Evolutionary conservation across 23 red algal genomes (phyloP).

Genomic region (Pyropia haitanensis): DNA sequence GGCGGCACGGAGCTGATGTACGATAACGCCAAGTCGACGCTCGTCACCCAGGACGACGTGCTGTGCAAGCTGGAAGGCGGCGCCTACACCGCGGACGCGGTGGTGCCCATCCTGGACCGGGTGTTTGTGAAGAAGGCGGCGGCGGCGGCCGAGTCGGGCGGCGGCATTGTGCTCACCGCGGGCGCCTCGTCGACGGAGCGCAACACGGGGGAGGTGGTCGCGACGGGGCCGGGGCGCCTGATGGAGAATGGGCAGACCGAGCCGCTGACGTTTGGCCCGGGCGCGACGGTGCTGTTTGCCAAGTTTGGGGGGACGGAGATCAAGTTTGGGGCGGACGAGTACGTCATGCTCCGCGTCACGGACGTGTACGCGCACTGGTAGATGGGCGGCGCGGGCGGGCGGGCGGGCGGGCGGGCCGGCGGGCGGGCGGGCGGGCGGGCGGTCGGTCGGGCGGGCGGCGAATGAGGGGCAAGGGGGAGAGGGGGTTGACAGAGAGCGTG

Average conservation of each 20-base stretch:
- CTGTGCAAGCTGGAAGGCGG: slow-evolving; percentile 74
- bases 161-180: slow-evolving; percentile 72
- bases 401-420: background rate
- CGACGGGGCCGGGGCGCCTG: slow-evolving; percentile 72
- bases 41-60: slow-evolving; percentile 90
- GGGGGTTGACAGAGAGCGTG: too few species aligned
- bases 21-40: slow-evolving; percentile 74
- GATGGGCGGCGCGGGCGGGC: background rate
- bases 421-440: too few species aligned
- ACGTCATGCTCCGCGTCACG: slow-evolving; percentile 69
- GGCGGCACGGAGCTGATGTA: slow-evolving; percentile 76
- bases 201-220: slow-evolving; percentile 58
- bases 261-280: slow-evolving; percentile 59
- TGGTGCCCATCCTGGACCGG: slow-evolving; percentile 72
- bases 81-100: slow-evolving; percentile 35
- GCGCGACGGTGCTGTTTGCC: slow-evolving; percentile 77
- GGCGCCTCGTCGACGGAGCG: slow-evolving; percentile 15
- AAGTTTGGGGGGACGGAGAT: slow-evolving; percentile 73
- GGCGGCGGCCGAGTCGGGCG: slow-evolving; percentile 40
- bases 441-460: too few species aligned
- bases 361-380: slow-evolving; percentile 53
- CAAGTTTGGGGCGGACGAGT: slow-evolving; percentile 70
- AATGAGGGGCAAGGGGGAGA: too few species aligned
- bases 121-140: slow-evolving; percentile 64
- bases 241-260: slow-evolving; percentile 92